These are phyloP conservation scores for Cordyceps pruinosa DNA, from an alignment of 2,329 filamentous ascomycete genomes.

Conservation along the genomic window DNA sequence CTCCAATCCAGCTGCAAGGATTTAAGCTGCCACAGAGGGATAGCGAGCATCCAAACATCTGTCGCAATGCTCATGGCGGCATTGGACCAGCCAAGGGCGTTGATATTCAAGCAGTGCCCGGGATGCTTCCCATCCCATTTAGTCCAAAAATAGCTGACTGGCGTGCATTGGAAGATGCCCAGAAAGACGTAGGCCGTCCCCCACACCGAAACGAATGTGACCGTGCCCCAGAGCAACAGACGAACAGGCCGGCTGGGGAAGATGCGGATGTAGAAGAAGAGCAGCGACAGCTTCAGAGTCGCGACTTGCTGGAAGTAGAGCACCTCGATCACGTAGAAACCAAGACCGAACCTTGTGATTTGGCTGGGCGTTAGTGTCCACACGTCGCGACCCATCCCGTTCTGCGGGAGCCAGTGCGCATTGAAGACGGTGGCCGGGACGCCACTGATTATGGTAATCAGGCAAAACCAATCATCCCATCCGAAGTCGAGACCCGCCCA, in stretches of 20 bases:
- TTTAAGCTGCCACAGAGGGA: conserved; percentile 33
- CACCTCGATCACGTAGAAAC: conserved; percentile 28
- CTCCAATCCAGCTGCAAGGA: conserved; percentile 29
- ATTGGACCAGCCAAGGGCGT: conserved; percentile 34
- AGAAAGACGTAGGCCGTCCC: conserved; percentile 26
- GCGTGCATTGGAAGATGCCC: conserved; percentile 32
- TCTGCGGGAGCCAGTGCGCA: conserved; percentile 17
- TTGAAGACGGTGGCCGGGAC: conserved; percentile 20
- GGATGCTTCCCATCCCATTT: conserved; percentile 33
- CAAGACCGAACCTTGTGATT: conserved; percentile 21
- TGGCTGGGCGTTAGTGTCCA: conserved; percentile 24
- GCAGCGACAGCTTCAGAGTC: conserved; percentile 33
- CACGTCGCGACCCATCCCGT: conserved; percentile 27
- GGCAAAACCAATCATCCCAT: conserved; percentile 25
- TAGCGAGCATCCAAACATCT: conserved; percentile 36
- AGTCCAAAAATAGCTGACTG: conserved; percentile 34
- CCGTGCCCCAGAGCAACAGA: conserved; percentile 26
- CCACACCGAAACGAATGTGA: conserved; percentile 24
- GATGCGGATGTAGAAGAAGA: conserved; percentile 37
- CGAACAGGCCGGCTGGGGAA: conserved; percentile 28
- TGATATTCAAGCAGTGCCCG: conserved; percentile 35
- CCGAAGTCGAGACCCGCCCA: conserved; percentile 23
- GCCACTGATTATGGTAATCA: conserved; percentile 16
- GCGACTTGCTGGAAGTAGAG: conserved; percentile 33
- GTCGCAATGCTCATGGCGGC: conserved; percentile 35